Evolutionary conservation across 1,284 basidiomycete species (phyloP), one percentile per base, ranked within the genome.

Genomic region (Rhizoctonia solani): DNA sequence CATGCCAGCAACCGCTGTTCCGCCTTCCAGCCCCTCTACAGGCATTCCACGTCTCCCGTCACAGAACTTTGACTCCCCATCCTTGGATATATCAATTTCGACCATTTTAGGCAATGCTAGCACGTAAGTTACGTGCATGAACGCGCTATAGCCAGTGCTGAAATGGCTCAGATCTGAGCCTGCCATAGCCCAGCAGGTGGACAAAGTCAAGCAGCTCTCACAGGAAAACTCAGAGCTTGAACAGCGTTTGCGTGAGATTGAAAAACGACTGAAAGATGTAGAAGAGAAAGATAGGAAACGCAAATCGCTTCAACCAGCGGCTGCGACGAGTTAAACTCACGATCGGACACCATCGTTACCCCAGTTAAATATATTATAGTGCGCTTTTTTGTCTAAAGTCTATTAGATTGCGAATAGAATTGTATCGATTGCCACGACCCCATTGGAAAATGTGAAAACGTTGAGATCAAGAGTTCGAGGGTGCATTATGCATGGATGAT

Each of bases 11-110:
- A 47, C 61, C 9, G 47, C 61, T 29, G 61, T 65, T 44, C 61
- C 61, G n/a, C 61, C 61, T 27, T 65, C 61, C n/a, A 65, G 61
- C 25, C 61, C 61, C 25, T 65, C 59, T n/a, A n/a, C n/a, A n/a
- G n/a, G n/a, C 23, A 52, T 65, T 52, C 61, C 61, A n/a, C 61
- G 61, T 53, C 39, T 65, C 25, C 61, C 61, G 6, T 65, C 61
- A 21, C 61, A 65, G 34, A 30, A 29, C 9, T 65, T 65, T 23
- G 61, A 65, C 32, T 65, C 61, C 2, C 61, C 61, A 13, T 65
- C 61, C 16, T 44, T 65, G 39, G 61, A 65, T 23, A 53, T 65
- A 42, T 53, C 49, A 13, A 53, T 65, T 39, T 65, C 61, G 16
- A 21, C 61, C 6, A 25, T 65, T 41, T 32, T 65, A 32, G 58